Evolutionary conservation across 2,329 filamentous ascomycete species (phyloP), one percentile per base, ranked within the genome.

Genomic region (Alternaria hordeiaustralica): DNA sequence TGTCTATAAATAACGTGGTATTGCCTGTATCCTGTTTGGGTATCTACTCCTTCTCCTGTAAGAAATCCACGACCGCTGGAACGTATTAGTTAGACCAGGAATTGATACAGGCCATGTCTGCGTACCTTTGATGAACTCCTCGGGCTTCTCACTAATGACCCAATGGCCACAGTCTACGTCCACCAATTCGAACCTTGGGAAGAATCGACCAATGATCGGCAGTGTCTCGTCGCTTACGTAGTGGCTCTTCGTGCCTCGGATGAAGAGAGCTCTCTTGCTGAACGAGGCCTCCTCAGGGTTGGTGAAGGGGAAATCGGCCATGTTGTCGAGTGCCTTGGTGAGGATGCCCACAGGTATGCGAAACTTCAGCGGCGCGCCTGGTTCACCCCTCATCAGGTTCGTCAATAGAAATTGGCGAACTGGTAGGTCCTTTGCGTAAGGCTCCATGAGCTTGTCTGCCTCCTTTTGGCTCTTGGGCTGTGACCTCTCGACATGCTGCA

Each of bases 331-430:
- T 0, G 89, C 85, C 51, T 85, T 84, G 5, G 86, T 89, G 0
- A 99, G 83, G 4, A 88, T 89, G 50, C 87, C 84, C 11, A 99
- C 82, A 0, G 96, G 95, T 4, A 98, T 89, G 26, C 92, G 88
- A 81, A 96, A 97, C 71, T 87, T 89, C 71, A 91, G 87, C 3
- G 83, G 83, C 30, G 86, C 84, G 55, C 85, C 82, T 4, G 85
- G 81, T 18, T 79, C 75, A 4, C 80, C 73, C 6, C 89, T 87
- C 69, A 91, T 81, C 43, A 98, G 84, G 77, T 98, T 99, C 11
- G 92, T 93, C 1, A 99, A 87, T 15, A 99, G 87, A 79, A 98
- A 99, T 76, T 97, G 94, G 3, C 96, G 90, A 69, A 99, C 90
- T 0, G 89, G 84, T 5, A 96, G 80, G 13, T 90, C 90, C 75